These are phyloP conservation scores for Samsoniella hepiali DNA, from an alignment of 2,329 filamentous ascomycete genomes.

Conservation along the genomic window DNA sequence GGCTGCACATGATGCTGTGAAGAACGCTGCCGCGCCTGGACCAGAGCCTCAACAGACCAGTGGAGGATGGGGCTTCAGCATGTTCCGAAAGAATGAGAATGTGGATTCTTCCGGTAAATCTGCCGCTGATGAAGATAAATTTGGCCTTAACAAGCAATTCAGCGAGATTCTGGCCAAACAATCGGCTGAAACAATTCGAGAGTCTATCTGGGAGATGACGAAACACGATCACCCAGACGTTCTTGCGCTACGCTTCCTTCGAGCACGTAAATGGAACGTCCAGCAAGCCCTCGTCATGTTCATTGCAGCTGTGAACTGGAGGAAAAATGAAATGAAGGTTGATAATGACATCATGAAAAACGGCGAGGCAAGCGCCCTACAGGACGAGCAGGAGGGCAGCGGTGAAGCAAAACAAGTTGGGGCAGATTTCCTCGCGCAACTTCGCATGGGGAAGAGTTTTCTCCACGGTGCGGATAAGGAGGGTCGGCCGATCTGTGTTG, in stretches of 20 bases:
- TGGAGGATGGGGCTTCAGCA: slow-evolving; percentile 68
- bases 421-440: slow-evolving; percentile 76
- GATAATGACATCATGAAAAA: slow-evolving; percentile 82
- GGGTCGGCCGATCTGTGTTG: slow-evolving; percentile 82
- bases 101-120: slow-evolving; percentile 37
- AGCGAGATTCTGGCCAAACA: slow-evolving; percentile 74
- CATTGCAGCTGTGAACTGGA: slow-evolving; percentile 91
- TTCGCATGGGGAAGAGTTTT: slow-evolving; percentile 89
- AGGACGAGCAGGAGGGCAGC: slow-evolving; percentile 55
- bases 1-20: slow-evolving; percentile 27
- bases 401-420: slow-evolving; percentile 61
- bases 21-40: slow-evolving; percentile 31
- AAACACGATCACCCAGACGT: slow-evolving; percentile 95
- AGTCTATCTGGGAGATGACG: slow-evolving; percentile 86
- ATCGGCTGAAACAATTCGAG: slow-evolving; percentile 73
- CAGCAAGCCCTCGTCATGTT: slow-evolving; percentile 92
- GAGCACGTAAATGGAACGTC: slow-evolving; percentile 94
- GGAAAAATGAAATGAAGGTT: slow-evolving; percentile 76
- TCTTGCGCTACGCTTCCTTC: slow-evolving; percentile 74
- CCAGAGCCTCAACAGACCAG: slow-evolving; percentile 44
- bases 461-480: slow-evolving; percentile 82
- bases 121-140: slow-evolving; percentile 76
- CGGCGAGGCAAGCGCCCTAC: slow-evolving; percentile 66
- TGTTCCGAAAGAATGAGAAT: slow-evolving; percentile 65
- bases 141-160: slow-evolving; percentile 84